Evolutionary conservation across 352 stramenopile genomes (phyloP), one percentile per base, ranked within the genome.

Genomic region (Phytophthora podocarpi): DNA sequence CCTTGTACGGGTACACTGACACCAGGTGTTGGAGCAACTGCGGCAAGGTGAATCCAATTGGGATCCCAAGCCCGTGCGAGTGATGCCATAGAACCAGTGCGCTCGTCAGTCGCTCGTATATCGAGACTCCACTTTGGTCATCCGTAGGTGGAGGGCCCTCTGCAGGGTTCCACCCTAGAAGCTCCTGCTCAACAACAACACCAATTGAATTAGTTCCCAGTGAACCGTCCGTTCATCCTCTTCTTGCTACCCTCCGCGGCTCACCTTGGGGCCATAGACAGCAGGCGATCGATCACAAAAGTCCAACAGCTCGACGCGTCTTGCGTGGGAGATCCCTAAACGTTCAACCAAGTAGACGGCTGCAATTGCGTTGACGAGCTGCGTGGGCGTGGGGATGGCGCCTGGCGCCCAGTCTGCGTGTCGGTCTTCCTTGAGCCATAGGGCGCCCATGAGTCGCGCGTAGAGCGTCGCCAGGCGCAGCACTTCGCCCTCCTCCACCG

Each of bases 1-100:
- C 71, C 65, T 93, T 91, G 71, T 95, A 97, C 23, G 90, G 90
- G 48, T 96, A 95, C 16, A 97, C 74, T 2, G 55, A 58, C 18
- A 82, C 63, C 18, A 97, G 58, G 40, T 89, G 79, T 57, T 91
- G 76, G n/a, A 96, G 50, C 9, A 93, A 61, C 67, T 95, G 81
- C 16, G 65, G 54, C 63, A 93, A 67, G 1, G 76, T 78, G 36
- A 76, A 93, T n/a, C 86, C 83, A 10, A 93, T 53, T 3, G 74
- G 79, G 9, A 90, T 52, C 35, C 78, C 72, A 2, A 96, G 64
- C 13, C 68, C 74, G 50, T 82, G 60, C 23, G 84, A 82, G 62
- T 85, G 87, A 65, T 85, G 89, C 70, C 73, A 83, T 20, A 90
- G 64, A 46, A 93, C 46, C 26, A 95, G 60, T 10, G 85, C 76